Conservation (phyloP, 1,284 basidiomycete species). For the Trichosporon sp. region DNA sequence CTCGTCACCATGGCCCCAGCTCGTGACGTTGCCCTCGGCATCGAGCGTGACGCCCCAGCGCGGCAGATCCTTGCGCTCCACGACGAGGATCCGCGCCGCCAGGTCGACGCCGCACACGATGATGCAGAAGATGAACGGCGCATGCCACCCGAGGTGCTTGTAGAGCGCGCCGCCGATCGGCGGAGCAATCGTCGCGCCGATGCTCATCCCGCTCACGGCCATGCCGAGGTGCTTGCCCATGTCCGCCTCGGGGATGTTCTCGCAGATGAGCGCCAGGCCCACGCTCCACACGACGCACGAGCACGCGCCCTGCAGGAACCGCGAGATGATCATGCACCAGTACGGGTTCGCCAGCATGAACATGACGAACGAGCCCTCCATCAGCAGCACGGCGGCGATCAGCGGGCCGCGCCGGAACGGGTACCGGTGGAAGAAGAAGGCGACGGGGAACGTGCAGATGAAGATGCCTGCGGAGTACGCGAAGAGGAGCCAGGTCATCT, state of each 20-base stretch:
- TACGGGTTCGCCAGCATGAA: constrained; percentile 71
- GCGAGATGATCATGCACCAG: constrained; percentile 65
- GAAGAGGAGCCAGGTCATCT: constrained; percentile 41
- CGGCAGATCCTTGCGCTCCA: constrained; percentile 43
- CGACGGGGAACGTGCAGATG: constrained; percentile 63
- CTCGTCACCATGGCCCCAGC: neutral
- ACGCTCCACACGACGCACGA: constrained; percentile 68
- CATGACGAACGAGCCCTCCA: constrained; percentile 56
- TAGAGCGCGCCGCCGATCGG: constrained; percentile 68
- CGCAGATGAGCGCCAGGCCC: constrained; percentile 53
- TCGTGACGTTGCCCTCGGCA: neutral
- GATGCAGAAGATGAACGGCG: constrained; percentile 68
- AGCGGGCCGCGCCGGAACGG: constrained; percentile 58
- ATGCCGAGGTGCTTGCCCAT: constrained; percentile 67
- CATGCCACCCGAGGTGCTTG: constrained; percentile 63
- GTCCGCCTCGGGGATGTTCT: constrained; percentile 59
- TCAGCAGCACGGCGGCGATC: constrained; percentile 50
- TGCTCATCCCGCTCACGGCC: constrained; percentile 63
- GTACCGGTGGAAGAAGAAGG: constrained; percentile 60
- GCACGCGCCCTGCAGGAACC: constrained; percentile 66
- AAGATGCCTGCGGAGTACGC: constrained; percentile 42
- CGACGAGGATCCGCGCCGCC: constrained; percentile 53
- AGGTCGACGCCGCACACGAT: constrained; percentile 61
- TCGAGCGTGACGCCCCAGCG: neutral
- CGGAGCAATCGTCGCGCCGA: constrained; percentile 56